Evolutionary conservation across 768 basidiomycete species (phyloP), one percentile per base, ranked within the genome.

Genomic region (Amanita thiersii): DNA sequence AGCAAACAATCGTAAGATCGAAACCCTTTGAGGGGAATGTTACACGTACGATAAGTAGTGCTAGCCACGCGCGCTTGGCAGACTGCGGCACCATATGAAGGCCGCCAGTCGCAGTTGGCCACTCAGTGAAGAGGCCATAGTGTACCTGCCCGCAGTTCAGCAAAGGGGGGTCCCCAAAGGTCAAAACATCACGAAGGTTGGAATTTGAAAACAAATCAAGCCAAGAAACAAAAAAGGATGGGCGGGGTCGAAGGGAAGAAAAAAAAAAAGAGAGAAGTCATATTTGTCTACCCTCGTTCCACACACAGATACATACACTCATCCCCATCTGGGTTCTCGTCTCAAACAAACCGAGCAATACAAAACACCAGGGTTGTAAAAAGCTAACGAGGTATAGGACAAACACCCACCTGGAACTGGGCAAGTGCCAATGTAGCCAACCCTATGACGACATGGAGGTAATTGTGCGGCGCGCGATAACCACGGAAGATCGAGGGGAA

Each of bases 371-470:
- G 18, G 26, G 29, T 29, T 3, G 45, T 36, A 50, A 45, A 42
- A 42, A 46, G 15, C 15, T 21, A 45, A 41, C 23, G 29, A 26
- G 40, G 21, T 17, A 43, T 35, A 15, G 19, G 15, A 18, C 31
- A 24, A 28, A 20, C 4, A 45, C 51, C 43, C 37, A 71, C 72
- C 63, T 75, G 69, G 44, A 66, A 76, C 21, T 68, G 69, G 2
- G 76, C 73, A 17, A 79, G 56, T 1, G 58, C 69, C 37, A 83
- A 62, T 39, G 78, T 79, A 0, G 60, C 56, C 5, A 80, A 54
- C 1, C 80, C 80, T 17, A 81, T 50, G 2, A 69, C 41, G 6
- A 66, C 73, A 47, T 81, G 79, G 20, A 72, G 40, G 56, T 75
- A 79, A 50, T 73, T 75, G 34, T 68, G 77, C 23, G 70, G 65